Evolutionary conservation across 306 rosid genomes (phyloP).

Genomic region (Benincasa hispida): DNA sequence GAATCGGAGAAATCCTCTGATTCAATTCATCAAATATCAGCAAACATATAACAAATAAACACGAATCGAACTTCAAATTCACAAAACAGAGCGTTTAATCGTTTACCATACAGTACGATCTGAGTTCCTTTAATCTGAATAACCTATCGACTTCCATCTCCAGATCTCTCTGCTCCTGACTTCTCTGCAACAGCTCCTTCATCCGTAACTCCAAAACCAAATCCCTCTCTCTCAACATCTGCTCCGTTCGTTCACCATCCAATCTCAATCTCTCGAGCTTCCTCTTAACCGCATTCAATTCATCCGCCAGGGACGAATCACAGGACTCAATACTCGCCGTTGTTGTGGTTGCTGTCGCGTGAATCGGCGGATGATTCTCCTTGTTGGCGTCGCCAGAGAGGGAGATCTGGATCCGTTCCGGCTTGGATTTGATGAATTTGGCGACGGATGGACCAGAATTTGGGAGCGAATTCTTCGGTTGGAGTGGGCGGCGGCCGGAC

Average conservation of each 20-base stretch:
- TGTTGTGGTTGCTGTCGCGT: neutral
- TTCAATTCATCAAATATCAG: neutral
- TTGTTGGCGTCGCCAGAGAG: constrained; percentile 19
- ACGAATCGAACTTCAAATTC: neutral
- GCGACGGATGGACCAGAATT: constrained; percentile 10
- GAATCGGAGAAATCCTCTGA: constrained; percentile 73
- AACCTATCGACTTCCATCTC: constrained; percentile 80
- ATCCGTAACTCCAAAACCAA: constrained; percentile 26
- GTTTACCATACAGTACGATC: constrained; percentile 42
- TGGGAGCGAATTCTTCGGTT: constrained; percentile 40
- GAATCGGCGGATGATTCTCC: constrained; percentile 32
- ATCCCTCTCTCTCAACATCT: constrained; percentile 45
- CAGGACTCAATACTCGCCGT: constrained; percentile 16
- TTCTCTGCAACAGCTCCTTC: constrained; percentile 56
- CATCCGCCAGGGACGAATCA: constrained; percentile 74
- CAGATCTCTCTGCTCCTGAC: constrained; percentile 55
- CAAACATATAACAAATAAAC: neutral
- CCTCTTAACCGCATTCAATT: constrained; percentile 60
- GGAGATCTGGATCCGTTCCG: constrained; percentile 16
- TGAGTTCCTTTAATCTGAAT: constrained; percentile 74
- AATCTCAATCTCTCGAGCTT: constrained; percentile 48
- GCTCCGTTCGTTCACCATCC: constrained; percentile 56
- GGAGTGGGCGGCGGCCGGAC: constrained; percentile 67
- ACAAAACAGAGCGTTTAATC: neutral
- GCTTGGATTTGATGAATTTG: constrained; percentile 22